Evolutionary conservation across 2,329 filamentous ascomycete species (phyloP).

Genomic region (Hyphodiscus sp.): DNA sequence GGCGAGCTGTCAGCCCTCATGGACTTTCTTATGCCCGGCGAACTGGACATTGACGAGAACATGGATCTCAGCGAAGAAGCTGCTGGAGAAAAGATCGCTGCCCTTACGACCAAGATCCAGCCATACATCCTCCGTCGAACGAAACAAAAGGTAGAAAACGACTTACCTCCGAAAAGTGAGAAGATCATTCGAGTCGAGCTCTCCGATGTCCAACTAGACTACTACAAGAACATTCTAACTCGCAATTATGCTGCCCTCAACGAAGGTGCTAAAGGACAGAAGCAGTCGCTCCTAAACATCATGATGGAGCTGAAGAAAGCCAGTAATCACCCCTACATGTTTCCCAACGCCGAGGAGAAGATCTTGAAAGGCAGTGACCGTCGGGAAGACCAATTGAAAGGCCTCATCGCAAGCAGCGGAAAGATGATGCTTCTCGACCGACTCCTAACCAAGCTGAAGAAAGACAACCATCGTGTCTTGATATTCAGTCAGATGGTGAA

Average conservation of each 20-base stretch:
- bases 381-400: constrained; percentile 85
- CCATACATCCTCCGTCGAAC: constrained; percentile 94
- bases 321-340: constrained; percentile 98
- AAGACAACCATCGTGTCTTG: constrained; percentile 88
- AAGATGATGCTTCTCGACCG: constrained; percentile 99
- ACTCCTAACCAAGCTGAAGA: constrained; percentile 87
- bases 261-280: constrained; percentile 82
- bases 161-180: constrained; percentile 92
- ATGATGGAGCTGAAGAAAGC: constrained; percentile 99
- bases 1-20: constrained; percentile 87
- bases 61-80: constrained; percentile 76
- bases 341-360: constrained; percentile 85
- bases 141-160: constrained; percentile 95
- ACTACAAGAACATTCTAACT: constrained; percentile 98
- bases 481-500: constrained; percentile 99
- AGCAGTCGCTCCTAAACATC: constrained; percentile 92
- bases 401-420: constrained; percentile 91
- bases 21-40: constrained; percentile 95
- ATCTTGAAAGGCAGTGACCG: constrained; percentile 74
- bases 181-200: constrained; percentile 98
- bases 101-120: constrained; percentile 79
- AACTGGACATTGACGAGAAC: constrained; percentile 84
- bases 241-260: constrained; percentile 93
- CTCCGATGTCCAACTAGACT: constrained; percentile 92
- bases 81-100: constrained; percentile 79